Percentiles rank a stretch among this genome's conserved stretches.
Evolutionary conservation across 208 protist genomes (phyloP).

Genomic region (Trypanosoma rangeli): DNA sequence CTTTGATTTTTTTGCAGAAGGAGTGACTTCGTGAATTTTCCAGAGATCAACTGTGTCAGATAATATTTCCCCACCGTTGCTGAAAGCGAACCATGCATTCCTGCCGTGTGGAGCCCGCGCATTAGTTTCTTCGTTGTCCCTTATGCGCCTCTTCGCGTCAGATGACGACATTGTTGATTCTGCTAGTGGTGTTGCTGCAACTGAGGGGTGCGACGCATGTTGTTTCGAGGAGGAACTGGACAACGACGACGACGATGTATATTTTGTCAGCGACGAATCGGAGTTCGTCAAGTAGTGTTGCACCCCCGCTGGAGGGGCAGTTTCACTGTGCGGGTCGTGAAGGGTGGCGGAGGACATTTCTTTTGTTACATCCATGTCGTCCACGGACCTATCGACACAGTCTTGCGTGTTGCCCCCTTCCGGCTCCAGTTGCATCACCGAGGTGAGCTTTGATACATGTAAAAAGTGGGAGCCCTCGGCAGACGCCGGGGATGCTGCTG

Average conservation of each 20-base stretch:
- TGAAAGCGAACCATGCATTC: neutral
- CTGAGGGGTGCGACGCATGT: neutral
- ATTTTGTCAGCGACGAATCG: neutral
- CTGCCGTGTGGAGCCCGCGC: neutral
- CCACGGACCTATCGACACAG: slow-evolving; percentile 6
- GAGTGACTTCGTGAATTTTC: neutral
- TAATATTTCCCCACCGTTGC: neutral
- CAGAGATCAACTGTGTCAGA: neutral
- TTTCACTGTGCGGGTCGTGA: slow-evolving; percentile 32
- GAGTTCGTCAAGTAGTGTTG: neutral
- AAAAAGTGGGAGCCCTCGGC: slow-evolving; percentile 1
- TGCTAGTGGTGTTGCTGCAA: neutral
- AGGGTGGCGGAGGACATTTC: slow-evolving; percentile 1
- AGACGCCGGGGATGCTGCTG: too few relatives aligned
- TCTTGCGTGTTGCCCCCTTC: neutral
- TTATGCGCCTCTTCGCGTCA: neutral
- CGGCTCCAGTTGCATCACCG: slow-evolving; percentile 20
- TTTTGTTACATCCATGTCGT: slow-evolving; percentile 7
- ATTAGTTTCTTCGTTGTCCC: neutral
- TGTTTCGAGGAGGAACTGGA: neutral
- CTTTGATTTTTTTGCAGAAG: neutral
- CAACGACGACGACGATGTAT: slow-evolving; percentile 1
- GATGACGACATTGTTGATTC: neutral
- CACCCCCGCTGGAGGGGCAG: neutral
- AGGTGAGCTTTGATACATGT: slow-evolving; percentile 30